A percentile compares a stretch with the other conserved stretches of the same genome.
phyloP scores from a whole-genome alignment of 78 protist genomes.

The Diacronema lutheri region DNA sequence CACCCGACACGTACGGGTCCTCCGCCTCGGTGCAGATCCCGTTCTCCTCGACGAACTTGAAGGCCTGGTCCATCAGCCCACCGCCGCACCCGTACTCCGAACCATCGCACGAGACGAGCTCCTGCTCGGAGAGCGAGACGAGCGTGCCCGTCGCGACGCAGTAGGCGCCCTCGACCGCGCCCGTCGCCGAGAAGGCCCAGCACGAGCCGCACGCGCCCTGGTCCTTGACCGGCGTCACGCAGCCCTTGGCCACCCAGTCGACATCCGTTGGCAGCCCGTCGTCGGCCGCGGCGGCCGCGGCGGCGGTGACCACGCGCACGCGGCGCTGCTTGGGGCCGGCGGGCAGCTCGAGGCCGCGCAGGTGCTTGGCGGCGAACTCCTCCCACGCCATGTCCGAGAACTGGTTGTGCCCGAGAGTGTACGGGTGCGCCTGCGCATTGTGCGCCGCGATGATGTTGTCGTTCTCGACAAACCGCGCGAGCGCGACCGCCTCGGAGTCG shows the following conservation, averaged over 20 bases:
- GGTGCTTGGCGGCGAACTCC: not conserved
- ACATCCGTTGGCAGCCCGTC: not conserved
- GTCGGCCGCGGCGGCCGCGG: constrained; percentile 21
- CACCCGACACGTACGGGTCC: constrained; percentile 79
- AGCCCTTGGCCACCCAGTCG: constrained; percentile 70
- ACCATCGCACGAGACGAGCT: constrained; percentile 59
- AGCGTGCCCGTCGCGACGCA: constrained; percentile 39
- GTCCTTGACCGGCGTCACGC: constrained; percentile 71
- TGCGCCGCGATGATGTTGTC: not conserved
- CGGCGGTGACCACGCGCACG: not conserved
- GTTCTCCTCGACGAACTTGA: constrained; percentile 61
- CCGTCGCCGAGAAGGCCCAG: constrained; percentile 78
- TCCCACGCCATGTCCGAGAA: constrained; percentile 66
- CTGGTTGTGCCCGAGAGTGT: constrained; percentile 58
- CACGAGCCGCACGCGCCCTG: constrained; percentile 77
- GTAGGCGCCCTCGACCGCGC: constrained; percentile 32
- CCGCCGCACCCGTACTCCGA: constrained; percentile 67
- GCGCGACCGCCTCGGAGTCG: not conserved
- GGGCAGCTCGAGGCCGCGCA: not conserved
- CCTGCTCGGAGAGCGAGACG: constrained; percentile 48
- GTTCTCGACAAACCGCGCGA: not conserved
- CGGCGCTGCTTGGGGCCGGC: not conserved
- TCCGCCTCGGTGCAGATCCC: constrained; percentile 73
- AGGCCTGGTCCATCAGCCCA: constrained; percentile 48
- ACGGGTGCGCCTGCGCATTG: not conserved